Base-by-base conservation (phyloP, 805 yeast genomes). In the Clavispora fructus region DNA sequence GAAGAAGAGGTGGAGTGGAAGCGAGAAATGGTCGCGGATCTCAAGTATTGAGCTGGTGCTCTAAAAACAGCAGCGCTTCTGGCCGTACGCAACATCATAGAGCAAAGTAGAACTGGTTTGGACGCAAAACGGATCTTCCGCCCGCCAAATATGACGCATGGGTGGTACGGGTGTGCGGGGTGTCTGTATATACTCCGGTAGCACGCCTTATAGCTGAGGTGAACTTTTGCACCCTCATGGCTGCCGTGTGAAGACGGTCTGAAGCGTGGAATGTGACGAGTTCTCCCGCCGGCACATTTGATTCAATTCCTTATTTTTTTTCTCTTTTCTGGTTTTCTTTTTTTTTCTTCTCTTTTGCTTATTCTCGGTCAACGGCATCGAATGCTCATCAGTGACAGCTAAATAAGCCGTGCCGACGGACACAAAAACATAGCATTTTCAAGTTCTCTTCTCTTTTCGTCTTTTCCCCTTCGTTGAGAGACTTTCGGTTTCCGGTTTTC, bases 1-100 rank as follows among this genome's bases (percentile, higher is more conserved):
- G 57, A 59, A 14, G 60, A 48, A 16, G 42, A 41, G 14, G 51
- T 26, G 30, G 56, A 52, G 46, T 50, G 49, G 50, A 50, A 47
- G 11, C 54, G 49, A 32, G 35, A 37, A 35, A 35, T 37, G 12
- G 41, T 14, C 29, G 27, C 38, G 25, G 33, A 29, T 43, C 45
- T 27, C 30, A 43, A 28, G 31, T 16, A 12, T 40, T 32, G 46
- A 7, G 42, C 14, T 17, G 31, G 28, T 6, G 41, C 41, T 39
- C 41, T 39, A 32, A 27, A 28, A 27, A 33, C 9, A n/a, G 32
- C 25, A 25, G 25, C 26, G 40, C 35, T 45, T 8, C 40, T 30
- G 9, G 45, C 42, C 9, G 42, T 32, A 38, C 52, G 52, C 23
- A 51, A 51, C 54, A 51, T 51, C 12, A 4, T 23, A 26, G 11